Percentiles rank a stretch among this genome's conserved stretches.
Evolutionary conservation across 305 asterid genomes (phyloP).

Genomic region (Euphrasia arctica): DNA sequence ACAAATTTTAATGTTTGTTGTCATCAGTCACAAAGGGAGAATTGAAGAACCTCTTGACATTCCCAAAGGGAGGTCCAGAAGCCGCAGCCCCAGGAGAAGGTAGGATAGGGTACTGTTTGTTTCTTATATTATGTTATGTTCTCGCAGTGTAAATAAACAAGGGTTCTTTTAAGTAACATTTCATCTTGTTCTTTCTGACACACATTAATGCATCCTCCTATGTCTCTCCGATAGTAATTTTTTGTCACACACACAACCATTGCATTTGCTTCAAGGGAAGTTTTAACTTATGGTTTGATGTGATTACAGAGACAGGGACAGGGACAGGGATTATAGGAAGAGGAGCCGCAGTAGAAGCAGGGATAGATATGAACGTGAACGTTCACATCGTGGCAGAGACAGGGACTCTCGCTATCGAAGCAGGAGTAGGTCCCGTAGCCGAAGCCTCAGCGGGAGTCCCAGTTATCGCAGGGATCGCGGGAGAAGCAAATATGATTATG

Average conservation of each 20-base stretch:
- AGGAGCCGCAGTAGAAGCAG: conserved; percentile 87
- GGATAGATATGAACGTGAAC: conserved; percentile 63
- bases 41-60: conserved; percentile 66
- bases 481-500: conserved; percentile 64
- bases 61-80: conserved; percentile 65
- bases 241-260: background rate
- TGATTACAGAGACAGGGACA: conserved; percentile 38
- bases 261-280: background rate
- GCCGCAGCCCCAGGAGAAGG: conserved; percentile 97
- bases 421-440: conserved; percentile 70
- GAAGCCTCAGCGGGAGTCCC: conserved; percentile 75
- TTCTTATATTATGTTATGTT: background rate
- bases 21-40: conserved; percentile 74
- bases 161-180: background rate
- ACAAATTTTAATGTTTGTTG: conserved; percentile 13
- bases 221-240: too few species aligned
- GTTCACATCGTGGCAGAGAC: conserved; percentile 53
- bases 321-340: conserved; percentile 56
- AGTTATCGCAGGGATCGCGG: conserved; percentile 67
- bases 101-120: conserved; percentile 20
- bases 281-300: conserved; percentile 37
- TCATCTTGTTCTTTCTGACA: background rate
- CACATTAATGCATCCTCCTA: background rate
- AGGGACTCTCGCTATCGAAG: conserved; percentile 54
- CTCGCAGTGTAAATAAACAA: too few species aligned